Base-by-base conservation (phyloP, 129 eudicot species). In the Saussurea involucrata region DNA sequence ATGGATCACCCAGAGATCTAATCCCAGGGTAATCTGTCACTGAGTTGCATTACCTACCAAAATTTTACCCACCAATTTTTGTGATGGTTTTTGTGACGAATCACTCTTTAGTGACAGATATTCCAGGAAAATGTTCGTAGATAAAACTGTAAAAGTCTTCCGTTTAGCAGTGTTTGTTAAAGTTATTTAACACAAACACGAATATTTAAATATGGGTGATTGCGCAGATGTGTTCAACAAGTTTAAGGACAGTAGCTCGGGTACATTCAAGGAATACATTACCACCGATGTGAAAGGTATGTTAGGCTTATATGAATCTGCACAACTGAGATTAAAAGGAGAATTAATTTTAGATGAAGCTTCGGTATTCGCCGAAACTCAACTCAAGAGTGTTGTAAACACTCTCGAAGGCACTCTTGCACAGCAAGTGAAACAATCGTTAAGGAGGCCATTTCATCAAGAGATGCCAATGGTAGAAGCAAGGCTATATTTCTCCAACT, bases 271-370 rank as follows among this genome's bases (percentile, higher is more conserved):
- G 8, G 33, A 67, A 6, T 5, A 10, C 2, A 76, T 79, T 1
- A 34, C 24, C 12, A 22, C 13, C 3, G 83, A 86, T 37, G 61
- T 33, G 1, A 31, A 68, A 55, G 87, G 90, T 1, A 22, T 86
- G 74, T 7, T 86, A 33, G 81, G 87, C 67, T 72, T 86, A 13
- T 83, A 83, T 49, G 85, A 86, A 37, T 87, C 90, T 15, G 32
- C 88, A 10, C 60, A 49, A 49, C 0, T 49, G 60, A 49, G 60
- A 49, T 1, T 49, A 49, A 49, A 21, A 17, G 60, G 60, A 13
- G 60, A 49, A 15, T 49, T 21, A 15, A 17, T 49, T 49, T 49
- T 49, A 21, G 60, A 49, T 17, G 60, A 49, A 49, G 60, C 60
- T 7, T 49, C 60, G 21, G 60, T 0, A 4, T 49, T 49, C 60